Base-by-base conservation (phyloP, 176 grass and related monocot genomes). In the Urochloa ruziziensis region DNA sequence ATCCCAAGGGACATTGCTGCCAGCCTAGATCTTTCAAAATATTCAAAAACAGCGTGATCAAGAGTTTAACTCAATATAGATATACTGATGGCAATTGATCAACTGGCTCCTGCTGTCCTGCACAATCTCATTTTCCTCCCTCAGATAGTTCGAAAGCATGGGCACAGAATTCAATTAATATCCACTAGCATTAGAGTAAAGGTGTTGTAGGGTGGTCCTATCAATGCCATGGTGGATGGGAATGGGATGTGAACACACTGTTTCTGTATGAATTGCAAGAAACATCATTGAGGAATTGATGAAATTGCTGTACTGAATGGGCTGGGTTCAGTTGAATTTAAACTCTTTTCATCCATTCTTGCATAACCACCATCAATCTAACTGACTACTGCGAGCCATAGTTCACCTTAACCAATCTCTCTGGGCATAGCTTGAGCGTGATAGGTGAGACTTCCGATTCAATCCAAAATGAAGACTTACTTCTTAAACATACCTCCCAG, bases 241-340 rank as follows among this genome's bases (percentile, higher is more conserved):
- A 46, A 72, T 37, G 25, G 15, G 66, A 46, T 39, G 29, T 63
- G 11, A 64, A 62, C 19, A 35, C 49, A 80, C 33, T 72, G 18
- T 5, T 1, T 2, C 44, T 19, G 7, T 70, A 73, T 56, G 54
- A 70, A 77, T 14, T 63, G 35, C 5, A 2, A 18, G 52, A 62
- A 83, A 59, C 49, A 65, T 53, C 62, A 57, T 36, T 34, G 39
- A 83, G 25, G 24, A 59, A 47, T 42, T 10, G 14, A 69, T 85
- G 23, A 19, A n/a, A 53, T 53, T 40, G 39, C 34, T 47, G 34
- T 28, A 68, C 33, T 29, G 19, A 39, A 28, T 14, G 36, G 14
- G 10, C 15, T 57, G 29, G 27, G 73, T 79, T 73, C 21, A 0
- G 7, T 57, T 21, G 6, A 30, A 66, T 71, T 35, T 78, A 13